Conservation (phyloP, 2,329 filamentous ascomycete species). For the Aspergillus pseudotamarii region DNA sequence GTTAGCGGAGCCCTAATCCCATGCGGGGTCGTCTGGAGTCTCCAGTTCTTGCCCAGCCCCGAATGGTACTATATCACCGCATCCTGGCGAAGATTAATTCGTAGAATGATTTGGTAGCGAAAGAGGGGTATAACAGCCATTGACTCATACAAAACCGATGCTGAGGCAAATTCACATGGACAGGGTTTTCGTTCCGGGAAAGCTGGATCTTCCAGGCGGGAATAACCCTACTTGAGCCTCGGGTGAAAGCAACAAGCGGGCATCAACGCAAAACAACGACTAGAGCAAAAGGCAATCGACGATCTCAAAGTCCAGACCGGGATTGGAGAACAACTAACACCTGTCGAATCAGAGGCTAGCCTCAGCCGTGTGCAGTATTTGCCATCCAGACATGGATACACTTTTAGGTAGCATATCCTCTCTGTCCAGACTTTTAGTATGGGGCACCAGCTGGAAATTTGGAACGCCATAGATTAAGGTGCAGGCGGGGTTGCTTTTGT, state of each 20-base stretch:
- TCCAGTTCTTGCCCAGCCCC: neutral
- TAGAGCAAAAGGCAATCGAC: neutral
- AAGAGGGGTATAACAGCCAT: neutral
- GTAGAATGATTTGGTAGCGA: neutral
- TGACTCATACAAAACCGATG: neutral
- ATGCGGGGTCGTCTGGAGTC: constrained; percentile 8
- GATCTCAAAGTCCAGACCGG: constrained; percentile 3
- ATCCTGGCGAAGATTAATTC: neutral
- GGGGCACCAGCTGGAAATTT: neutral
- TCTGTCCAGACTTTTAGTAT: neutral
- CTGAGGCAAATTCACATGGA: constrained; percentile 1
- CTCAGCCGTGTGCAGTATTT: neutral
- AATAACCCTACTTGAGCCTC: neutral
- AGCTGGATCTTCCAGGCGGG: neutral
- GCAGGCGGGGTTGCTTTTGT: neutral
- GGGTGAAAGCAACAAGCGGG: neutral
- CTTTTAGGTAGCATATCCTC: neutral
- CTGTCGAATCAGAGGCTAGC: constrained; percentile 4
- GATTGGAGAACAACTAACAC: constrained; percentile 1
- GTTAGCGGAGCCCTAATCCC: constrained; percentile 6
- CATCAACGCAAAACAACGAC: neutral
- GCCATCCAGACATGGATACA: neutral
- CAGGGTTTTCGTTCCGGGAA: neutral
- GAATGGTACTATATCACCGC: neutral
- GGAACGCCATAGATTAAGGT: neutral